phyloP scores from a whole-genome alignment of 2,329 filamentous ascomycete genomes.

The Ramularia collo-cygni region DNA sequence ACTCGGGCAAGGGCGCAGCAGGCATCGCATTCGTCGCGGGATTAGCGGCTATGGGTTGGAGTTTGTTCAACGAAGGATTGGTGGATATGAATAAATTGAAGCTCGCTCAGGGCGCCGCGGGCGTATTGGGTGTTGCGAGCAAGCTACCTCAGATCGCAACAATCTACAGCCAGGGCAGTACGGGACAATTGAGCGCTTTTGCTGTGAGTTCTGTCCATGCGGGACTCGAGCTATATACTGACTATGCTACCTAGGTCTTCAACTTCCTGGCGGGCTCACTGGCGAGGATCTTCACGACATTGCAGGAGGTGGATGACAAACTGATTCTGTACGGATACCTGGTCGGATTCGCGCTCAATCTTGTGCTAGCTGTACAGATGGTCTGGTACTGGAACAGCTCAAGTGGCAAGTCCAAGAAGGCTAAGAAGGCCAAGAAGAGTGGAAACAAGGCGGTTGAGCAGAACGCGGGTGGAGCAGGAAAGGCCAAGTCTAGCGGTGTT shows the following conservation, averaged over 20 bases:
- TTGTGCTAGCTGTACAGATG: slow-evolving; percentile 82
- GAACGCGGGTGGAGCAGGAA: slow-evolving; percentile 20
- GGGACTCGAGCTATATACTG: neutral
- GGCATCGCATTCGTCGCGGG: slow-evolving; percentile 74
- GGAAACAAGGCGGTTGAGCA: slow-evolving; percentile 30
- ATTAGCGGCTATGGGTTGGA: slow-evolving; percentile 61
- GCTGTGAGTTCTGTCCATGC: slow-evolving; percentile 56
- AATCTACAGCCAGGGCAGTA: slow-evolving; percentile 77
- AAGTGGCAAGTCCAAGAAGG: slow-evolving; percentile 31
- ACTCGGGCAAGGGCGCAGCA: slow-evolving; percentile 59
- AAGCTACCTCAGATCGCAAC: slow-evolving; percentile 91
- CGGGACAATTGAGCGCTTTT: slow-evolving; percentile 93
- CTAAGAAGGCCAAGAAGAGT: slow-evolving; percentile 35
- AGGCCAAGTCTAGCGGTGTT: slow-evolving; percentile 30
- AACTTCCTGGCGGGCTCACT: slow-evolving; percentile 93
- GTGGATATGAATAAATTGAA: slow-evolving; percentile 61
- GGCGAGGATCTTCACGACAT: slow-evolving; percentile 91
- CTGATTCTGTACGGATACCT: slow-evolving; percentile 93
- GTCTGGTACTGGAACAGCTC: slow-evolving; percentile 86
- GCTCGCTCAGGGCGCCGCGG: slow-evolving; percentile 77
- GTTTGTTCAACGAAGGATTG: slow-evolving; percentile 61
- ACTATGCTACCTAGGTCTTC: slow-evolving; percentile 62
- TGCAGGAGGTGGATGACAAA: slow-evolving; percentile 95
- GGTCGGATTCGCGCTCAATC: slow-evolving; percentile 83
- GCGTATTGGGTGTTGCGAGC: slow-evolving; percentile 74